These are phyloP conservation scores for Aeminium ludgeri DNA, from an alignment of 495 filamentous ascomycete genomes.

Conservation along the genomic window DNA sequence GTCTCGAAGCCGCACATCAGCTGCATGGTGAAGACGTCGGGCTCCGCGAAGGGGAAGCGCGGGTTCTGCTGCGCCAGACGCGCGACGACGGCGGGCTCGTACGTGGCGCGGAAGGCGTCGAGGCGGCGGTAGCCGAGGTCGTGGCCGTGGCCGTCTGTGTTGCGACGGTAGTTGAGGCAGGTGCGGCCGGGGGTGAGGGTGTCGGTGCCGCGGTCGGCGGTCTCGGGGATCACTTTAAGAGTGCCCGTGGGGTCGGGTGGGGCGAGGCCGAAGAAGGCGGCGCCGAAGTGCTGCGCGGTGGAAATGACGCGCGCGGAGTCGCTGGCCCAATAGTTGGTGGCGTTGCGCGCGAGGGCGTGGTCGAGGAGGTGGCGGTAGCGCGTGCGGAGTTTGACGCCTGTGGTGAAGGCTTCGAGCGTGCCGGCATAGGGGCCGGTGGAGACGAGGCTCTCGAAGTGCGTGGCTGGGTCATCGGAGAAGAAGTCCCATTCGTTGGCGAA, in stretches of 20 bases:
- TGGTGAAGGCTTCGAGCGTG: constrained; percentile 36
- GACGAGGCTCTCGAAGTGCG: constrained; percentile 38
- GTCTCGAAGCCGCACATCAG: constrained; percentile 47
- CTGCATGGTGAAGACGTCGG: constrained; percentile 43
- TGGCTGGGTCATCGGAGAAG: constrained; percentile 27
- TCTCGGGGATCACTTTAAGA: constrained; percentile 38
- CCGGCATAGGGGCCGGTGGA: constrained; percentile 41
- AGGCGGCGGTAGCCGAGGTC: constrained; percentile 34
- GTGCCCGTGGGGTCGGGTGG: too few relatives aligned
- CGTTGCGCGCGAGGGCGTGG: background rate
- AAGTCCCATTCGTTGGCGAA: constrained; percentile 43
- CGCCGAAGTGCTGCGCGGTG: constrained; percentile 39
- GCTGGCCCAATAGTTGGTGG: constrained; percentile 38
- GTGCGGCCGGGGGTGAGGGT: constrained; percentile 44
- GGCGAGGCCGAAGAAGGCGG: constrained; percentile 39
- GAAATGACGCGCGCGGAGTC: constrained; percentile 39
- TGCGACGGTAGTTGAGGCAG: constrained; percentile 34
- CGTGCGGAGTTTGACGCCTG: constrained; percentile 38
- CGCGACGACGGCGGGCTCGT: constrained; percentile 31
- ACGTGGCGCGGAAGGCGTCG: constrained; percentile 30
- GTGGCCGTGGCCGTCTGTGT: constrained; percentile 31
- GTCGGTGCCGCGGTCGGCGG: constrained; percentile 31
- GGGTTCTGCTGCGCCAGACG: constrained; percentile 32
- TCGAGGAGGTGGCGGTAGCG: constrained; percentile 34
- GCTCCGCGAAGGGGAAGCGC: constrained; percentile 24